Conservation (phyloP, 176 grass and related monocot genomes). For the Phoenix roebelenii region DNA sequence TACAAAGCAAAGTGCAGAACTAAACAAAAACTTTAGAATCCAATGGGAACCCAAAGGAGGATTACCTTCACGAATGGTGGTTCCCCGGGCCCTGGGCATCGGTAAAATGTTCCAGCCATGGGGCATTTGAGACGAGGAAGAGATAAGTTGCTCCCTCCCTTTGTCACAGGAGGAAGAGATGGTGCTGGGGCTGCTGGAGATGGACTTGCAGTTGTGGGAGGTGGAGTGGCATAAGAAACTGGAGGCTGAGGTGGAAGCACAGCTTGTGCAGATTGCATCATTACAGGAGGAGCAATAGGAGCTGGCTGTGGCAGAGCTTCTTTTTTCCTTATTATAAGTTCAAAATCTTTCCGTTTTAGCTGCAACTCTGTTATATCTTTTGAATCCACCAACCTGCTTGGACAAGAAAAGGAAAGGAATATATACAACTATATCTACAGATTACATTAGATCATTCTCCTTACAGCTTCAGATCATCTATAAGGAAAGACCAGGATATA, state of each 20-base stretch:
- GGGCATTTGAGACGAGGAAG: constrained; percentile 32
- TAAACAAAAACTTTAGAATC: neutral
- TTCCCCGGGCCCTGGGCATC: constrained; percentile 23
- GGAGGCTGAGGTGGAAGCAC: constrained; percentile 15
- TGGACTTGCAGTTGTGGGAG: constrained; percentile 3
- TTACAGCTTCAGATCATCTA: too few relatives aligned
- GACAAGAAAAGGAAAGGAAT: neutral
- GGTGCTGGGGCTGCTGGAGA: constrained; percentile 8
- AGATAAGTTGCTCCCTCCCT: constrained; percentile 14
- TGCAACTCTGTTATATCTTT: constrained; percentile 35
- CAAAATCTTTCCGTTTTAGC: constrained; percentile 29
- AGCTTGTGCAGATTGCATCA: constrained; percentile 21
- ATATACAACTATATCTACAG: too few relatives aligned
- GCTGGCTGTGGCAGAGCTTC: constrained; percentile 23
- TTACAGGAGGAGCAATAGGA: constrained; percentile 16
- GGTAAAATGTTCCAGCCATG: constrained; percentile 47
- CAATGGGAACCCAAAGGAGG: neutral
- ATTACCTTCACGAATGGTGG: constrained; percentile 37
- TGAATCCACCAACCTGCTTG: constrained; percentile 38
- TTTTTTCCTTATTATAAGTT: constrained; percentile 37
- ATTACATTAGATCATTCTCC: too few relatives aligned
- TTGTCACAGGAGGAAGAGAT: constrained; percentile 16
- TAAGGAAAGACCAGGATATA: too few relatives aligned
- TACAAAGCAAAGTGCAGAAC: too few relatives aligned
- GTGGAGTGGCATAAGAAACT: neutral